Percentiles rank a stretch among this genome's conserved stretches.
phyloP scores from a whole-genome alignment of 805 yeast species.

The Zygosaccharomyces siamensis region DNA sequence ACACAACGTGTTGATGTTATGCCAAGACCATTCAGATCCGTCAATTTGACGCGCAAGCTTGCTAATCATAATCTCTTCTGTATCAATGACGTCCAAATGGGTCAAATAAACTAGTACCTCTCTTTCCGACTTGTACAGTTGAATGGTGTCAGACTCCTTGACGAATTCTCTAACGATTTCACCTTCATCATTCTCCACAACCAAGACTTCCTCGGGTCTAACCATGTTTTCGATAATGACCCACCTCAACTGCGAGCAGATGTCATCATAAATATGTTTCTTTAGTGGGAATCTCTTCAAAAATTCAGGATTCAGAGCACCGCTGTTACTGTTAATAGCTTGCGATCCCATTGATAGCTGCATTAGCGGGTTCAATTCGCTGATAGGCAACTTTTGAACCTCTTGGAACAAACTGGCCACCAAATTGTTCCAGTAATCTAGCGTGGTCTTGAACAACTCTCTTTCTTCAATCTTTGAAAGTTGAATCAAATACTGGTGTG shows the following conservation, averaged over 20 bases:
- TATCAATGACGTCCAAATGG: constrained; percentile 89
- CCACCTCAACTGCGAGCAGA: constrained; percentile 76
- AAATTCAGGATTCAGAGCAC: constrained; percentile 81
- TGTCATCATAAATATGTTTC: constrained; percentile 73
- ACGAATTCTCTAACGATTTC: constrained; percentile 97
- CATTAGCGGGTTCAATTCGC: constrained; percentile 69
- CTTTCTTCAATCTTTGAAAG: constrained; percentile 90
- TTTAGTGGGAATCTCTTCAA: constrained; percentile 78
- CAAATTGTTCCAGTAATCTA: constrained; percentile 89
- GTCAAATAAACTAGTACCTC: constrained; percentile 93
- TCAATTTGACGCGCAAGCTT: constrained; percentile 90
- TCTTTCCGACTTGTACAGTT: constrained; percentile 89
- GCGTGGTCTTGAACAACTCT: constrained; percentile 89
- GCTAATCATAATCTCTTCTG: constrained; percentile 88
- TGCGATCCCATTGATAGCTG: constrained; percentile 49
- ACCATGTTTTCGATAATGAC: constrained; percentile 98
- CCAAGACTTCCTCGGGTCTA: constrained; percentile 94
- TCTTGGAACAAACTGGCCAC: constrained; percentile 82
- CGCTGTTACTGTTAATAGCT: constrained; percentile 48
- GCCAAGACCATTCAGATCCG: constrained; percentile 99
- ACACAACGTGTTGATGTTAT: constrained; percentile 90
- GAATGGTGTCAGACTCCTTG: constrained; percentile 94
- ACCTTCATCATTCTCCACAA: constrained; percentile 98
- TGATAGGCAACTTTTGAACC: constrained; percentile 71
- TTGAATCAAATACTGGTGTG: constrained; percentile 77